Evolutionary conservation across 768 basidiomycete species (phyloP), one percentile per base, ranked within the genome.

Genomic region (Russula sp.): DNA sequence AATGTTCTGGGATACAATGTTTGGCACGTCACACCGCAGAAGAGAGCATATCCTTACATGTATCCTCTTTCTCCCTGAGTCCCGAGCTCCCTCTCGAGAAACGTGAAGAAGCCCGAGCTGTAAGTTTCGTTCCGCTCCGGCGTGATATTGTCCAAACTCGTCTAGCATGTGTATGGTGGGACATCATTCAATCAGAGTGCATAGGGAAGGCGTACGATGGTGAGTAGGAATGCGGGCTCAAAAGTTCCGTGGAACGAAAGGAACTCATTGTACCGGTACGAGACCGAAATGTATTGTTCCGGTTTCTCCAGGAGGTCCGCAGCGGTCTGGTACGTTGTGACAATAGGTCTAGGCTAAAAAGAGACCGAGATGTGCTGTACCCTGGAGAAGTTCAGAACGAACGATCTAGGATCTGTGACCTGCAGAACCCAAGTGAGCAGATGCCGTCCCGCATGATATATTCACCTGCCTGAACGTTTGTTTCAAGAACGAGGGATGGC

Each of bases 201-300:
- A 32, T 34, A 37, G 37, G 42, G 44, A 39, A 66, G 52, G 77
- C 86, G 57, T 63, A 89, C 88, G 62, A 87, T 74, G 51, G 71
- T 73, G 57, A 89, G 73, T 55, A 80, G 75, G 73, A 87, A 81
- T 4, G 86, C 84, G 20, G 87, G 87, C 16, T 88, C 86, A 57
- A 86, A 81, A 4, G 81, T 81, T 14, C 87, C 87, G 20, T 66
- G 76, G 68, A 84, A 88, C 3, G 83, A 79, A 63, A 88, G 77
- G 40, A 76, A 77, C 57, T 88, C 83, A 66, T 85, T 83, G 75
- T 84, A 78, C 11, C 71, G 76, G 67, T 84, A 78, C 65, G 78
- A 77, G 65, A 83, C 74, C n/a, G 78, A 76, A 66, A 89, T 82
- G 66, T 79, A 77, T 14, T 62, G 35, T 68, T 85, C 81, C 0